A percentile compares a stretch with the other conserved stretches of the same genome.
Evolutionary conservation across 2,329 filamentous ascomycete genomes (phyloP).

Genomic region (Fusarium torreyae): DNA sequence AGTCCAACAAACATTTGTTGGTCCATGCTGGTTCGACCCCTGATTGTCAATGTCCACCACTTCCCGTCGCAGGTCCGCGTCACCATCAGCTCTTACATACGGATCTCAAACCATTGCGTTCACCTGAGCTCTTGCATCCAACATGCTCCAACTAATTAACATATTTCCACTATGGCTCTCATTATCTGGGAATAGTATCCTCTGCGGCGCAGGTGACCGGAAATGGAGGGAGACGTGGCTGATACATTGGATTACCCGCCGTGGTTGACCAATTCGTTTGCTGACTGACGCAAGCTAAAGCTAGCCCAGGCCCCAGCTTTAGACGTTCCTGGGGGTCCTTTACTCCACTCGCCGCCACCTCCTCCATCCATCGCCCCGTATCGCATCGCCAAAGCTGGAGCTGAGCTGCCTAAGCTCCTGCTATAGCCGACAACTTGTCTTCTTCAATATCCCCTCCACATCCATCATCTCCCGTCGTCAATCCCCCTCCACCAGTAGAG

Average conservation of each 20-base stretch:
- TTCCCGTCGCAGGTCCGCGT: constrained; percentile 3
- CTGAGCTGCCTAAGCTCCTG: constrained; percentile 30
- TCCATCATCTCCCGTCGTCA: constrained; percentile 18
- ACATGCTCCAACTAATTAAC: not conserved
- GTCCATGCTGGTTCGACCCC: constrained; percentile 3
- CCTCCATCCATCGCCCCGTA: constrained; percentile 42
- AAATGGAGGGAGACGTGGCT: constrained; percentile 39
- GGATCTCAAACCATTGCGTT: too few species aligned
- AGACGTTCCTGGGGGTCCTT: constrained; percentile 5
- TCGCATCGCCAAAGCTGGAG: constrained; percentile 40
- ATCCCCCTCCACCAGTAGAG: not conserved
- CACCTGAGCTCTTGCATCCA: not conserved
- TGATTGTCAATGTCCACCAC: constrained; percentile 8
- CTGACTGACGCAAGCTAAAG: constrained; percentile 49
- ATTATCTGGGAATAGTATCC: not conserved
- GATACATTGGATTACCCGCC: constrained; percentile 5
- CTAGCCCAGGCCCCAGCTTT: constrained; percentile 26
- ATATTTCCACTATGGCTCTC: too few species aligned
- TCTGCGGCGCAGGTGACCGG: constrained; percentile 13
- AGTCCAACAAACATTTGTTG: constrained; percentile 1
- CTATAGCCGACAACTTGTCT: constrained; percentile 34
- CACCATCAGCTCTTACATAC: not conserved
- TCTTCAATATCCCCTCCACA: constrained; percentile 7
- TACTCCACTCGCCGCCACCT: constrained; percentile 36
- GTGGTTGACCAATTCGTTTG: not conserved